Base-by-base conservation (phyloP, 306 rosid genomes). In the Datisca glomerata region DNA sequence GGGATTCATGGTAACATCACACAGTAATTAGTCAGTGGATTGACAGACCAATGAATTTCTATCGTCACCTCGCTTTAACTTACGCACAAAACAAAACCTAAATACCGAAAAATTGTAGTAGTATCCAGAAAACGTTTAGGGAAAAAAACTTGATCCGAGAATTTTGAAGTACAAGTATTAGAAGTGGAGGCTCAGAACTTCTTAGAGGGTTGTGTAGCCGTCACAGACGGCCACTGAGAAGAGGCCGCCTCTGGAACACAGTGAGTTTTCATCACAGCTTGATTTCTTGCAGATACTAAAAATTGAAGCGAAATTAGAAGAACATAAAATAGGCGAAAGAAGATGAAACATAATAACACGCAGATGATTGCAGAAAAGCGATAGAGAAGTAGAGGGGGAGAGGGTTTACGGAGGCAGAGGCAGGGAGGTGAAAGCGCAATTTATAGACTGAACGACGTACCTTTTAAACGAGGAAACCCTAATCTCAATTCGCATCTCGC, bases 201-300 rank as follows among this genome's bases (percentile, higher is more conserved):
- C 96, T 82, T 87, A 87, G 96, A 87, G 94, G 94, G 58, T 46
- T 52, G 60, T 67, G 93, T 47, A 49, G 72, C 93, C 87, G 53
- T 82, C 96, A 87, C 16, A 49, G 73, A 57, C 78, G 57, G 51
- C 47, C 48, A 45, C 56, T 45, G 35, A 15, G 3, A 1, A 33
- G 43, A 61, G 32, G 49, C 56, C 66, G 67, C 12, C 87, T 82
- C 66, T 41, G 61, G 93, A 28, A 60, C 94, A 62, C 80, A 12
- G 51, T 4, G 21, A 39, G 24, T 60, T 4, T 73, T 87, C 94
- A 40, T 87, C 96, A 71, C 37, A n/a, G 87, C 53, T 53, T 31
- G n/a, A n/a, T n/a, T n/a, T n/a, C n/a, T n/a, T n/a, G n/a, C n/a
- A n/a, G n/a, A n/a, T n/a, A n/a, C n/a, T n/a, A n/a, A n/a, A n/a